Conservation (phyloP, 176 grass and related monocot genomes). For the Juncus inflexus region DNA sequence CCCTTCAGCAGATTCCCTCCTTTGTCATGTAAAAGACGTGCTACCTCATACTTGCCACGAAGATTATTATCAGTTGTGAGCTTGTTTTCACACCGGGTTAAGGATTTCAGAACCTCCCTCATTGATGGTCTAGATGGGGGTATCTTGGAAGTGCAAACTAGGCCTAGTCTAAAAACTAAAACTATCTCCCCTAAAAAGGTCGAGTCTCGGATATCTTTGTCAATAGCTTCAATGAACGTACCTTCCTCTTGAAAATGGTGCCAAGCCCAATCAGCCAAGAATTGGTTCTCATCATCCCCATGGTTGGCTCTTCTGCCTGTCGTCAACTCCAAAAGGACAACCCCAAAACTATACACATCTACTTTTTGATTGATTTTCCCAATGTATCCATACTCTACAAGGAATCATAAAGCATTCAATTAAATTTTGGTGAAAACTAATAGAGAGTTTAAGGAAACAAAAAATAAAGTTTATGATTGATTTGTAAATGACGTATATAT, state of each 20-base stretch:
- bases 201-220: constrained; percentile 21
- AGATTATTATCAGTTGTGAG: background rate
- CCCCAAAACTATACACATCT: constrained; percentile 78
- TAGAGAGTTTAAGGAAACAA: background rate
- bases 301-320: constrained; percentile 41
- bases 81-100: constrained; percentile 30
- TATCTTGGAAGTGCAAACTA: constrained; percentile 14
- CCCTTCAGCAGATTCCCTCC: background rate
- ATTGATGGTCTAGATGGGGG: constrained; percentile 8
- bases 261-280: constrained; percentile 51
- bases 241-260: constrained; percentile 29
- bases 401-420: background rate
- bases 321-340: constrained; percentile 59
- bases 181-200: constrained; percentile 14
- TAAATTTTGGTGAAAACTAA: background rate
- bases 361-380: constrained; percentile 55
- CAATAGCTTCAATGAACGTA: constrained; percentile 5
- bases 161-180: constrained; percentile 20
- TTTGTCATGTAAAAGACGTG: constrained; percentile 5
- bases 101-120: constrained; percentile 26
- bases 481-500: background rate
- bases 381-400: constrained; percentile 36
- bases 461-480: background rate
- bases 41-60: constrained; percentile 20
- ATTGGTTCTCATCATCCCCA: constrained; percentile 11